Evolutionary conservation across 164 flowering plant genomes (phyloP), one percentile per base, ranked within the genome.

Genomic region (Macadamia tetraphylla): DNA sequence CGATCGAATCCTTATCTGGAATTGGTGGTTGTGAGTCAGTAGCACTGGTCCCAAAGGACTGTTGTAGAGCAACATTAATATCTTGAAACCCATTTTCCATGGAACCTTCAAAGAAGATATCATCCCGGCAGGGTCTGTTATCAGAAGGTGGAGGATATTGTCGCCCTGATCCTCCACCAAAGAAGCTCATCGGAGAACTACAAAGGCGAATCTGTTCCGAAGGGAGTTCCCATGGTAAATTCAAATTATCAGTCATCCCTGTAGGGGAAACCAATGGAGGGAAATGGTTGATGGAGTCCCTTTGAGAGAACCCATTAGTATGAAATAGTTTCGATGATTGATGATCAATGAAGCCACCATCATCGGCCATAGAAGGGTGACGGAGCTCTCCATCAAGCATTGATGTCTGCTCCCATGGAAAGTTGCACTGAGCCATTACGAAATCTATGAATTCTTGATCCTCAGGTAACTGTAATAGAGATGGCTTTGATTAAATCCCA

Each of bases 381-480:
- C 62, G 58, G 17, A 62, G 58, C 30, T 42, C 65, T 42, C 8
- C 59, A 17, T 29, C 30, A 31, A 42, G 29, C 2, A 67, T 18
- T 1, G 56, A 3, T 6, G 44, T 1, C 13, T 63, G 67, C 58
- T 83, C 87, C 75, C 75, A 13, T 61, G 76, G 67, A 6, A 76
- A 30, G 70, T 67, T 84, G 75, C 78, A 85, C 58, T 82, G 87
- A 6, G 80, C 53, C 74, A 80, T 74, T 9, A 86, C 72, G 56
- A 77, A 85, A 69, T 85, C 86, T 63, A 87, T 66, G 9, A 84
- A 72, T 12, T 80, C 66, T 55, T 79, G 85, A 73, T 88, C 92
- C 75, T 88, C 94, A 57, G 80, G 18, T 30, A 86, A 83, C 97
- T 88, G 61, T 12, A 51, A 42, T 18, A 12, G 7, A 61, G 53